Base-by-base conservation (phyloP, 2,329 filamentous ascomycete species). In the Aureobasidium musti region DNA sequence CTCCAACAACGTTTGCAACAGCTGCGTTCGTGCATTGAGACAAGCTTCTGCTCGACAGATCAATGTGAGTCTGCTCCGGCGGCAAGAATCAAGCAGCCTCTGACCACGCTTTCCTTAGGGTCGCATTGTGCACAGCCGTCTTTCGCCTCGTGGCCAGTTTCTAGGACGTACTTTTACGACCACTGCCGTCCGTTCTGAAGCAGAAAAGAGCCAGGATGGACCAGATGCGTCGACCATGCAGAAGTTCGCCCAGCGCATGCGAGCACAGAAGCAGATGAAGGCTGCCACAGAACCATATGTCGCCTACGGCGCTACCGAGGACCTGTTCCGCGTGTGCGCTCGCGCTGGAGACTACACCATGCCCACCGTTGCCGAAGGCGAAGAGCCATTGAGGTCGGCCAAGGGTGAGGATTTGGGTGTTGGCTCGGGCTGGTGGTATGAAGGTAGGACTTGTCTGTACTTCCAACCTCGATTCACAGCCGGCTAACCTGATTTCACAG, bases 331-430 rank as follows among this genome's bases (percentile, higher is more conserved):
- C 74, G 84, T 87, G 69, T 96, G 91, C 79, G 85, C 88, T 10
- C 80, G 79, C 67, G 86, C 90, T 70, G 92, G 90, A 53, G 86
- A 88, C 69, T 97, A 97, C 78, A 86, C 82, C 63, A 91, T 96
- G 66, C 86, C 89, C 1, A 84, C 89, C 70, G 82, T 86, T 64
- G 81, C 85, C 60, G 67, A 69, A 17, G 82, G 89, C 71, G 87
- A 84, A 0, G 83, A 86, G 56, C 85, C 95, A 63, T 85, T 87
- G 33, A 89, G 87, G 76, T 90, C 90, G 2, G 86, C 86, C 63
- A 87, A 89, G 37, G 93, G 92, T 10, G 91, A 96, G 76, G 91
- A 98, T 77, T 77, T 98, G 57, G 93, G 94, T 19, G 82, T 86
- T 28, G 89, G 89, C 3, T 82, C 83, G 28, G 88, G 89, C 14